Evolutionary conservation across 257 asterid genomes (phyloP), one percentile per base, ranked within the genome.

Genomic region (Solanum ossicruentum): DNA sequence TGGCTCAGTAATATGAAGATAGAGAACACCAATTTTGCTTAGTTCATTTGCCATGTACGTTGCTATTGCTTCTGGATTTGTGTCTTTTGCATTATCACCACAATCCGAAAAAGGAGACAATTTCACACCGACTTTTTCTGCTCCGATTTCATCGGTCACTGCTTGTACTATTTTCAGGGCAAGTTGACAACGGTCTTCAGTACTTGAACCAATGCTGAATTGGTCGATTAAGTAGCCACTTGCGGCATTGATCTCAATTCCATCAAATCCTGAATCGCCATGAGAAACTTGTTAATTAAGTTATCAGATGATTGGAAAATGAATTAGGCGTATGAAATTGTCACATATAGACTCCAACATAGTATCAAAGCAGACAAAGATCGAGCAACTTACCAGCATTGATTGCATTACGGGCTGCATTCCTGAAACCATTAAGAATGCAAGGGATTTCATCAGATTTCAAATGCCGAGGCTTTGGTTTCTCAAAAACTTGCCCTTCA

Each of bases 201-300:
- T 26, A 26, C 26, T 26, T 26, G 26, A 26, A 26, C 26, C 26
- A 26, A 26, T 26, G 1, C 26, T 26, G 83, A 96, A 96, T 80
- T 95, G 97, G 45, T 96, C 99, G 18, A 96, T 93, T 55, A 96
- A 92, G 91, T 96, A 95, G 28, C 99, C 98, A 23, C 93, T 97
- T 43, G 99, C 95, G 32, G 97, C 98, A 5, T 95, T 98, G 90
- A 94, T 92, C 89, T 94, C 99, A 28, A 95, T 86, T 23, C 99
- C 98, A 87, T 95, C 98, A 79, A 95, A 95, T 47, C 99, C 98
- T 94, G 91, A 69, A 43, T 54, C 7, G 11, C 52, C 26, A 18
- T 12, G 7, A 10, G 21, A 67, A 28, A 67, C 21, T 36, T 36
- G 39, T 3, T 32, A 32, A 39, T 65, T 28, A 65, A 11, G 70